Evolutionary conservation across 768 basidiomycete genomes (phyloP).

Genomic region (Russula sp.): DNA sequence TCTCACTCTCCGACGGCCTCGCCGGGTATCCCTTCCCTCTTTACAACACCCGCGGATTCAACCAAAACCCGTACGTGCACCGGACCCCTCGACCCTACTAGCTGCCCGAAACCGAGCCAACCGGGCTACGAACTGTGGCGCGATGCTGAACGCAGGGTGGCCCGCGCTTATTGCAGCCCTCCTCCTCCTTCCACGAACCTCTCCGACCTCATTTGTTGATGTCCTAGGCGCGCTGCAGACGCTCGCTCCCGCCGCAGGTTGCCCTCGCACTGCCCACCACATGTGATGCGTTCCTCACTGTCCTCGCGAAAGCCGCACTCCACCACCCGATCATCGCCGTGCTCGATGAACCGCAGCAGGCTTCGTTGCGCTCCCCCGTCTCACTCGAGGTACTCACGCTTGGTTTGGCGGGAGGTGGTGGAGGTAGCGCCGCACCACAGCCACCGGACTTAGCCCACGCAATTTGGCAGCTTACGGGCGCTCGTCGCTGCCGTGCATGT

Average conservation of each 20-base stretch:
- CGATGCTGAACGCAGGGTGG: conserved; percentile 89
- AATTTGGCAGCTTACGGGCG: conserved; percentile 87
- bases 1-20: conserved; percentile 83
- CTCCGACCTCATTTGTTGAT: conserved; percentile 83
- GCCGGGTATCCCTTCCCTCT: conserved; percentile 68
- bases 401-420: conserved; percentile 32
- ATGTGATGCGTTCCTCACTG: conserved; percentile 93
- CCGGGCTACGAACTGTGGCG: conserved; percentile 58
- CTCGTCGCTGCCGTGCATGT: no score
- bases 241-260: conserved; percentile 84
- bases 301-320: no score
- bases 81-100: conserved; percentile 65
- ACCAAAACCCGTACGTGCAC: conserved; percentile 66
- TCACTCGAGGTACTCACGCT: no score
- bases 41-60: conserved; percentile 65
- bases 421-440: conserved; percentile 41
- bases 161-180: conserved; percentile 88
- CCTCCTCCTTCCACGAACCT: conserved; percentile 89
- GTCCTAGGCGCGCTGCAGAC: conserved; percentile 84
- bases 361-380: conserved; percentile 57
- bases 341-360: no score
- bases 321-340: conserved; percentile 83
- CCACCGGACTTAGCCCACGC: conserved; percentile 81
- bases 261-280: conserved; percentile 81
- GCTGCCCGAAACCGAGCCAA: conserved; percentile 54